Percentiles rank a stretch among this genome's conserved stretches.
These are phyloP conservation scores for Kuraishia piskuri DNA, from an alignment of 805 yeast genomes.

Conservation along the genomic window DNA sequence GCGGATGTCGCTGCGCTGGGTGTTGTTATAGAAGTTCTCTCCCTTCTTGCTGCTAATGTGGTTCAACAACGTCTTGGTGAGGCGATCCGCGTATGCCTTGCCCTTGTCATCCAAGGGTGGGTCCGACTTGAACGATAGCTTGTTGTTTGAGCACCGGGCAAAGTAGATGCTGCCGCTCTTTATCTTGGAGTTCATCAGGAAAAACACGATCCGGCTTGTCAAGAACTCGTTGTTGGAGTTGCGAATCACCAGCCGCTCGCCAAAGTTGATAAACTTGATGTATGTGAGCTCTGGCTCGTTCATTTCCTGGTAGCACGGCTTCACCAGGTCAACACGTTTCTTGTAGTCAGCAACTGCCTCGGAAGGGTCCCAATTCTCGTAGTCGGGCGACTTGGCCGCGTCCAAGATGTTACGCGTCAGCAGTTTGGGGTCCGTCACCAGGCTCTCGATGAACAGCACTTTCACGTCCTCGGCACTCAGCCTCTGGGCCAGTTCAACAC, in stretches of 20 bases:
- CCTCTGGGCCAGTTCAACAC: conserved; percentile 46
- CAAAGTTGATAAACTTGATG: conserved; percentile 85
- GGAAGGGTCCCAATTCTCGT: conserved; percentile 62
- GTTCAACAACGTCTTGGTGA: conserved; percentile 47
- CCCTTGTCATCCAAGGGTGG: conserved; percentile 80
- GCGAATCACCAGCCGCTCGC: conserved; percentile 73
- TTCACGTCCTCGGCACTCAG: conserved; percentile 58
- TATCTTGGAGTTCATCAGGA: conserved; percentile 83
- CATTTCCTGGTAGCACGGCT: conserved; percentile 69
- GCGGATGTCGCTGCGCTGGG: background rate
- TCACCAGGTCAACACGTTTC: conserved; percentile 58
- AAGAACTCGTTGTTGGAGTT: conserved; percentile 82
- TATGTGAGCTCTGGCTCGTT: conserved; percentile 52
- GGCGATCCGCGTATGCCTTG: conserved; percentile 49
- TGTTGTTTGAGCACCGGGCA: conserved; percentile 67
- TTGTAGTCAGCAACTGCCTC: conserved; percentile 73
- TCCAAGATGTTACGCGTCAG: conserved; percentile 72
- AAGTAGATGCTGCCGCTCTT: conserved; percentile 87
- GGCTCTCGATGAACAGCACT: conserved; percentile 80
- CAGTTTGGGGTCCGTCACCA: conserved; percentile 64
- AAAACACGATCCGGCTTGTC: conserved; percentile 84
- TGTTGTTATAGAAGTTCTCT: conserved; percentile 17
- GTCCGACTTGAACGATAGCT: conserved; percentile 60
- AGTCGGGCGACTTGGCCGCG: conserved; percentile 85
- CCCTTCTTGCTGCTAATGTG: conserved; percentile 23